These are phyloP conservation scores for Macrophomina pseudophaseolina DNA, from an alignment of 2,329 filamentous ascomycete species.

Conservation along the genomic window DNA sequence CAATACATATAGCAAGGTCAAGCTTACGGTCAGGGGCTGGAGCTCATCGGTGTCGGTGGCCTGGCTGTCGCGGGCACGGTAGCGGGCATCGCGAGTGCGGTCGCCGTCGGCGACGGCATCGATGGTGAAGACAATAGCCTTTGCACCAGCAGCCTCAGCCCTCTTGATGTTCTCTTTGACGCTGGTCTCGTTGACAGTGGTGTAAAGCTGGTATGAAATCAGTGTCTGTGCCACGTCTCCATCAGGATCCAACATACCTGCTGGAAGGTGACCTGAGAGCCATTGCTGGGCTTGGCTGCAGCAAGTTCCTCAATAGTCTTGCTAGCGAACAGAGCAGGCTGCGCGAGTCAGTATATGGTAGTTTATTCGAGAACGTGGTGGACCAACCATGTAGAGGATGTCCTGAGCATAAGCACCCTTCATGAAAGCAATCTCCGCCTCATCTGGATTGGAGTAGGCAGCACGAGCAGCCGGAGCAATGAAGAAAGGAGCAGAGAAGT, in stretches of 20 bases:
- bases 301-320: constrained; percentile 39
- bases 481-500: constrained; percentile 61
- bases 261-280: constrained; percentile 19
- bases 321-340: constrained; percentile 35
- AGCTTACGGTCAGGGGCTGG: constrained; percentile 32
- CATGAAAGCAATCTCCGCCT: constrained; percentile 55
- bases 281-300: constrained; percentile 31
- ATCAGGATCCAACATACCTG: background rate
- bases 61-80: constrained; percentile 38
- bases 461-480: constrained; percentile 52
- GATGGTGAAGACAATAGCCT: constrained; percentile 49
- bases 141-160: constrained; percentile 43
- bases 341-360: background rate
- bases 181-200: constrained; percentile 39
- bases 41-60: constrained; percentile 35
- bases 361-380: background rate
- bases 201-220: constrained; percentile 48
- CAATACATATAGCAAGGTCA: no score
- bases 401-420: constrained; percentile 54
- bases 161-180: constrained; percentile 39
- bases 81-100: constrained; percentile 43
- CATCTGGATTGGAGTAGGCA: constrained; percentile 52
- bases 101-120: constrained; percentile 48
- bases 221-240: constrained; percentile 27
- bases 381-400: constrained; percentile 55